Evolutionary conservation across 176 grass and related monocot species (phyloP), one percentile per base, ranked within the genome.

Genomic region (Avena atlantica): DNA sequence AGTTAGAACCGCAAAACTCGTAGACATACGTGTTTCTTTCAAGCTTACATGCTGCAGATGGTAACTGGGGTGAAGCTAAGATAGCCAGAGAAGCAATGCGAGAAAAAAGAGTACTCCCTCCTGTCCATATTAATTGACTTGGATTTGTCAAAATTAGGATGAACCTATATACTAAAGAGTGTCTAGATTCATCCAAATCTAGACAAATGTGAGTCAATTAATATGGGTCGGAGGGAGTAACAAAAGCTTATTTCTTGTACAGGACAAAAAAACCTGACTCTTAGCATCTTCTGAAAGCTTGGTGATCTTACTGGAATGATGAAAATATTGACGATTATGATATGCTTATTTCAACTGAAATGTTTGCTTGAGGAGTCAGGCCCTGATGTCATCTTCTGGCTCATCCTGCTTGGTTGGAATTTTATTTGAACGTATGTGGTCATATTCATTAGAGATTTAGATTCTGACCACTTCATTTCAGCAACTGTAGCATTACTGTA

Each of bases 21-120:
- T 95, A 91, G 36, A 83, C 86, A 1, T 95, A 95, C 44, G 76
- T 91, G 36, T 85, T 95, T 45, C 86, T 95, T 76, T 95, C 89
- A 45, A 85, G 64, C 83, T 80, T 95, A 15, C 89, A 95, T 93
- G 87, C 91, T 87, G 86, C 89, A 63, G 57, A 86, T 85, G 93
- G 93, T 83, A 90, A 95, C 56, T 93, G 93, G 91, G 45, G 51
- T 82, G 86, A 88, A 49, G 84, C 91, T 83, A 95, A 87, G 52
- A 76, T 76, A 49, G 81, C 85, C 53, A 91, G 87, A 63, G 89
- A 89, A 89, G 68, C 49, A 75, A 95, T 95, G 91, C 67, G 73
- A 72, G 86, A 91, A 83, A 95, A 88, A 85, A 65, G 27, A 29
- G 27, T 27, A 27, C 25, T 27, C 25, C 25, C 25, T 27, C 25